Evolutionary conservation across 1,284 basidiomycete species (phyloP).

Genomic region (Agroathelia rolfsii): DNA sequence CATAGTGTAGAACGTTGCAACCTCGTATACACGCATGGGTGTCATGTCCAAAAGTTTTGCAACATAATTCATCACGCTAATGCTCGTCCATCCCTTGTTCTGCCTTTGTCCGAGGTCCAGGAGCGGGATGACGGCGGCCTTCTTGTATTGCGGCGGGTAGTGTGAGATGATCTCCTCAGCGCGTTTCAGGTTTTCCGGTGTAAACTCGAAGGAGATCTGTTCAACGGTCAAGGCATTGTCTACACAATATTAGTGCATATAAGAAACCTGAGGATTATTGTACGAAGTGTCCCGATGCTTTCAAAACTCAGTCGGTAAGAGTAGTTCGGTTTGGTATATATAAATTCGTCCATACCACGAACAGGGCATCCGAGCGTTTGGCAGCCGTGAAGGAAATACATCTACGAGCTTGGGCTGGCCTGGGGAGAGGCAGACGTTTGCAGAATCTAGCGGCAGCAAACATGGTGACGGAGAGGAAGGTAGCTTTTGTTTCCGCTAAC

Average conservation of each 20-base stretch:
- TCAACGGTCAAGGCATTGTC: conserved; percentile 1
- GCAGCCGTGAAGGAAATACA: conserved; percentile 27
- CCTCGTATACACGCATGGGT: conserved; percentile 98
- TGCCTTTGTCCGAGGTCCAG: conserved; percentile 95
- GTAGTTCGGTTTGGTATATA: conserved; percentile 9
- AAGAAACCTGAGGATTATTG: conserved; percentile 75
- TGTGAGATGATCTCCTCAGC: conserved; percentile 86
- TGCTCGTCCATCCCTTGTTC: conserved; percentile 98
- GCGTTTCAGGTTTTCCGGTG: conserved; percentile 70
- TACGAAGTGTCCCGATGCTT: conserved; percentile 91
- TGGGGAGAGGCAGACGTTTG: conserved; percentile 13
- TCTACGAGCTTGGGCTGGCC: conserved; percentile 16
- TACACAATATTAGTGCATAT: conserved; percentile 1
- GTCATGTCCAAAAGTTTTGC: conserved; percentile 90
- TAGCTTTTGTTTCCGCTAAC: too few species aligned
- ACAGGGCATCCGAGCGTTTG: conserved; percentile 40
- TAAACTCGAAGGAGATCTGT: conserved; percentile 88
- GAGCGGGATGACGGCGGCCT: conserved; percentile 93
- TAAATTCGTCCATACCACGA: conserved; percentile 32
- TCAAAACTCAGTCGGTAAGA: conserved; percentile 7
- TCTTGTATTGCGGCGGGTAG: conserved; percentile 97
- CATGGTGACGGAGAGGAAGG: conserved; percentile 12
- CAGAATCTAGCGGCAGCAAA: conserved; percentile 17
- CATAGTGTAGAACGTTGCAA: conserved; percentile 99
- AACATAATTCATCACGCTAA: conserved; percentile 98